Conservation (phyloP, 2,329 filamentous ascomycete genomes). For the Pseudocercospora crystallina region DNA sequence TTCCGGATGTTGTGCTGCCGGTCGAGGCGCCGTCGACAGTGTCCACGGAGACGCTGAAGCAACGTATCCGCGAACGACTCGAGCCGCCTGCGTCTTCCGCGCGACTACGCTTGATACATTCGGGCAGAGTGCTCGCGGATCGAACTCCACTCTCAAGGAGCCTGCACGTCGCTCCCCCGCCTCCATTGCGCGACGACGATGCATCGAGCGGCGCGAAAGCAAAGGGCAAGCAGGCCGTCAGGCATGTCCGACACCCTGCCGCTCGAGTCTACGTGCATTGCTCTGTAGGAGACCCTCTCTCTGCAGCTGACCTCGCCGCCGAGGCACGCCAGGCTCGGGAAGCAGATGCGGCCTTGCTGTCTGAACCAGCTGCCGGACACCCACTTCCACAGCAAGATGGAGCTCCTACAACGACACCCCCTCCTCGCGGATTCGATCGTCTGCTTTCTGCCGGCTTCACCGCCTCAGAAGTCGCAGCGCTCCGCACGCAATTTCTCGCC, state of each 20-base stretch:
- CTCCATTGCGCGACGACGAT: conserved; percentile 35
- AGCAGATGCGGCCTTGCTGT: conserved; percentile 39
- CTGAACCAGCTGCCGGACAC: conserved; percentile 33
- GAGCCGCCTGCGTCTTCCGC: conserved; percentile 61
- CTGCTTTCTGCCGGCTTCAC: conserved; percentile 81
- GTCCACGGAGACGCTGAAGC: conserved; percentile 76
- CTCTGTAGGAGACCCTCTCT: conserved; percentile 75
- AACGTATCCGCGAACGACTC: conserved; percentile 73
- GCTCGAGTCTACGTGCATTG: conserved; percentile 85
- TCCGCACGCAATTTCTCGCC: conserved; percentile 84
- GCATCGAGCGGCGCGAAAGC: conserved; percentile 38
- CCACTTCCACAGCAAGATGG: conserved; percentile 12
- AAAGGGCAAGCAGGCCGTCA: conserved; percentile 68
- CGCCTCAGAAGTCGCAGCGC: conserved; percentile 73
- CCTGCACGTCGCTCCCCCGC: conserved; percentile 63
- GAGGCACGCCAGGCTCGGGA: conserved; percentile 55
- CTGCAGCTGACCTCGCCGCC: conserved; percentile 64
- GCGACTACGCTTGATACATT: conserved; percentile 84
- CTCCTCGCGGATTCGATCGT: conserved; percentile 82
- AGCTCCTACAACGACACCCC: conserved; percentile 48
- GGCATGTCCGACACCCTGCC: conserved; percentile 35
- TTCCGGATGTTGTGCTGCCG: conserved; percentile 79
- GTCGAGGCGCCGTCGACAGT: conserved; percentile 67
- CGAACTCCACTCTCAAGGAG: conserved; percentile 65
- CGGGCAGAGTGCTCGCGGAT: conserved; percentile 82